Conservation (phyloP, 176 grass and related monocot genomes). For the Dactylis glomerata region DNA sequence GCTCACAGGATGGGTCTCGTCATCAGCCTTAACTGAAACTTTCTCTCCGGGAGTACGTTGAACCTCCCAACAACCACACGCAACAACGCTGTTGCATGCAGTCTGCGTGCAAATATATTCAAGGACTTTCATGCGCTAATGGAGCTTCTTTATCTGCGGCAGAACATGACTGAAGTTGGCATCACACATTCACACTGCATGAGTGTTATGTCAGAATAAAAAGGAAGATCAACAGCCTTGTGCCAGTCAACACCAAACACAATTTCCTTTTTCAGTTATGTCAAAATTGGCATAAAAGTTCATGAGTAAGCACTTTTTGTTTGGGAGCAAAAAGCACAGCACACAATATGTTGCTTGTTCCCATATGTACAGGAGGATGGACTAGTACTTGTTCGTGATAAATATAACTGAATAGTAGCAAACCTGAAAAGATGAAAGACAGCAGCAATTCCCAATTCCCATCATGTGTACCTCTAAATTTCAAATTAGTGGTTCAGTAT, state of each 20-base stretch:
- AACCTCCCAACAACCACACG: slow-evolving; percentile 10
- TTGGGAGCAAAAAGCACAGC: background rate
- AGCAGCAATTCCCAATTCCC: too few species aligned
- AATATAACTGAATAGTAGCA: too few species aligned
- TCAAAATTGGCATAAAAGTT: background rate
- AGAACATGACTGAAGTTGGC: background rate
- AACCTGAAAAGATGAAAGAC: too few species aligned
- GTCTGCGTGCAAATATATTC: background rate
- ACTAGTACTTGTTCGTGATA: background rate
- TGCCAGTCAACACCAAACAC: background rate
- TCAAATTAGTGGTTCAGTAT: too few species aligned
- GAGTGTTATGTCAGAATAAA: too few species aligned
- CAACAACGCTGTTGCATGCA: background rate
- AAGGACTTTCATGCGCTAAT: background rate
- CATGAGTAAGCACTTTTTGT: background rate
- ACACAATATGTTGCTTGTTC: background rate
- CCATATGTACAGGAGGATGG: background rate
- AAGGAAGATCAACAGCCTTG: background rate
- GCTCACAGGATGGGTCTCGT: background rate
- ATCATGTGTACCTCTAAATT: too few species aligned
- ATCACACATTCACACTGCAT: background rate
- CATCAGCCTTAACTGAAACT: background rate
- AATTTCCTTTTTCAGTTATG: background rate
- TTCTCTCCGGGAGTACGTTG: background rate
- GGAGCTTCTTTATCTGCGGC: background rate